Evolutionary conservation across 257 asterid species (phyloP), one percentile per base, ranked within the genome.

Genomic region (Fraxinus pennsylvanica): DNA sequence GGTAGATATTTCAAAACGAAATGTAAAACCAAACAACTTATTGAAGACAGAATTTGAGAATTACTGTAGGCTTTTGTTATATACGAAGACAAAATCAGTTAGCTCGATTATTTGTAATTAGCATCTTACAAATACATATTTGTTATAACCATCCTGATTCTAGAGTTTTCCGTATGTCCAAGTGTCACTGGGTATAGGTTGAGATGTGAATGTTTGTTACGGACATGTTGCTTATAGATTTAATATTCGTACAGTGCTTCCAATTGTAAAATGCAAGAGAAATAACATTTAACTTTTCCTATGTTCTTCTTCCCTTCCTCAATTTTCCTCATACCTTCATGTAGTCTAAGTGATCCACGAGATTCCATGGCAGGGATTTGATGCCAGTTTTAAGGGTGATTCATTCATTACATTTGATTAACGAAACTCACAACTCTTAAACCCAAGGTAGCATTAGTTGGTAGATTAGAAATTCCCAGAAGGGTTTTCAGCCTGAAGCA

Each of bases 1-100:
- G 15, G 61, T 12, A 35, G 32, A 68, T 39, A 78, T 68, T 67
- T 17, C 71, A 82, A 61, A 79, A 12, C 57, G 36, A 81, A 35
- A 81, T 52, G 27, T 5, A 52, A 67, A 35, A 76, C 70, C 59
- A 59, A 43, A 4, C n/a, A 63, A 52, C 22, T 54, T 65, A 54
- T 61, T 41, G 35, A 27, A n/a, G n/a, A 54, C 72, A 50, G 41
- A 47, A 69, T 29, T 57, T n/a, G 66, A 54, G 65, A 57, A 6
- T 57, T n/a, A 57, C 66, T 1, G 25, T 5, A n/a, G 29, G 13
- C 29, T n/a, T 54, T 57, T 57, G 29, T n/a, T 57, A 21, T 9
- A 19, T 2, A 57, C n/a, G 66, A n/a, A 19, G 66, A n/a, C 13
- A 21, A 72, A 25, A 21, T 5, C 21, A 54, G 33, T 32, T n/a